Base-by-base conservation (phyloP, 768 basidiomycete genomes). In the Amanita thiersii region DNA sequence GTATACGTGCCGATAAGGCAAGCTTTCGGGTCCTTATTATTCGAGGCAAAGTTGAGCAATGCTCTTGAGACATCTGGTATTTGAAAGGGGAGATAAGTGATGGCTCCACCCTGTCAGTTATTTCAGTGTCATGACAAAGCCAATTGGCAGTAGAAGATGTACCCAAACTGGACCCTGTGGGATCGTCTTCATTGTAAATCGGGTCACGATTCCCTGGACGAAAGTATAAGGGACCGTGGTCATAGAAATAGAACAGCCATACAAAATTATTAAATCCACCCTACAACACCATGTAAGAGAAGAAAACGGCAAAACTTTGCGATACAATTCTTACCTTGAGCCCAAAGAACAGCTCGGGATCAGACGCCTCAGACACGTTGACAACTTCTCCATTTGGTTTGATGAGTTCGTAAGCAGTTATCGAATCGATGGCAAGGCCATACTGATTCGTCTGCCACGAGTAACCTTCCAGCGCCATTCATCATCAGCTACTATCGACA, bases 201-300 rank as follows among this genome's bases (percentile, higher is more conserved):
- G 65, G 0, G 79, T 81, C 3, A 81, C 74, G 25, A 81, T 73
- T 0, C 80, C 81, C 68, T 69, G 30, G 17, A n/a, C n/a, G n/a
- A n/a, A n/a, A n/a, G n/a, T n/a, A n/a, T n/a, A n/a, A n/a, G n/a
- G n/a, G n/a, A n/a, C n/a, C n/a, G n/a, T n/a, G n/a, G n/a, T n/a
- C n/a, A n/a, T n/a, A n/a, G n/a, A n/a, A n/a, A n/a, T n/a, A n/a
- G 11, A 18, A 37, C 11, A 7, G 8, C 19, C 50, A 37, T 40
- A 62, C 68, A 45, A 78, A 81, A 47, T 82, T 83, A 47, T 83
- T 80, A 48, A 65, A 54, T 7, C 79, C 79, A 23, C 80, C 81
- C 75, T 79, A 46, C 1, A 15, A n/a, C 18, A 19, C 25, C 24
- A 26, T 33, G n/a, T n/a, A n/a, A n/a, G n/a, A n/a, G n/a, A n/a